phyloP scores from a whole-genome alignment of 352 stramenopile species.

The Saprolegnia parasitica region DNA sequence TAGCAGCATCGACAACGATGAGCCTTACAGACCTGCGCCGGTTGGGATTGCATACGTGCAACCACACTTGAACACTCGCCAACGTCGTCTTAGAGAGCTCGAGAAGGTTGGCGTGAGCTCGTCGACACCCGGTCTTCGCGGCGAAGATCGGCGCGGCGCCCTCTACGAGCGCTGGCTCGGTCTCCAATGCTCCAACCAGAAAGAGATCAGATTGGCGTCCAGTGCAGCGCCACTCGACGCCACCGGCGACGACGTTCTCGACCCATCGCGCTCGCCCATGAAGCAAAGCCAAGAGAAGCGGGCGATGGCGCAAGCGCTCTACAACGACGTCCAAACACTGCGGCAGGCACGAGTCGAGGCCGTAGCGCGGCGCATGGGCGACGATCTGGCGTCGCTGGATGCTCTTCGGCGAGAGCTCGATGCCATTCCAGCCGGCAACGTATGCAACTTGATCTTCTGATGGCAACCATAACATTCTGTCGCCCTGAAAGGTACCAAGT shows the following conservation, averaged over 20 bases:
- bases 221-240: background rate
- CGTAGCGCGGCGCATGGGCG: background rate
- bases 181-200: background rate
- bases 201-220: background rate
- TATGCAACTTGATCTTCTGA: too few species aligned
- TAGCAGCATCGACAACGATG: background rate
- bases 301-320: background rate
- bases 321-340: background rate
- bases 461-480: too few species aligned
- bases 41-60: background rate
- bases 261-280: conserved; percentile 8
- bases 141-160: conserved; percentile 5
- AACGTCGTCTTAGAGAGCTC: conserved; percentile 3
- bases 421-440: too few species aligned
- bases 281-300: conserved; percentile 6
- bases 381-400: background rate
- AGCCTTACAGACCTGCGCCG: conserved; percentile 17
- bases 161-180: background rate
- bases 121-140: conserved; percentile 10
- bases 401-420: too few species aligned
- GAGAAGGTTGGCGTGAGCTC: conserved; percentile 14
- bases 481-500: too few species aligned
- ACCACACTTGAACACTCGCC: background rate
- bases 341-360: background rate
- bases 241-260: background rate